Evolutionary conservation across 257 asterid species (phyloP), one percentile per base, ranked within the genome.

Genomic region (Craterostigma plantagineum): DNA sequence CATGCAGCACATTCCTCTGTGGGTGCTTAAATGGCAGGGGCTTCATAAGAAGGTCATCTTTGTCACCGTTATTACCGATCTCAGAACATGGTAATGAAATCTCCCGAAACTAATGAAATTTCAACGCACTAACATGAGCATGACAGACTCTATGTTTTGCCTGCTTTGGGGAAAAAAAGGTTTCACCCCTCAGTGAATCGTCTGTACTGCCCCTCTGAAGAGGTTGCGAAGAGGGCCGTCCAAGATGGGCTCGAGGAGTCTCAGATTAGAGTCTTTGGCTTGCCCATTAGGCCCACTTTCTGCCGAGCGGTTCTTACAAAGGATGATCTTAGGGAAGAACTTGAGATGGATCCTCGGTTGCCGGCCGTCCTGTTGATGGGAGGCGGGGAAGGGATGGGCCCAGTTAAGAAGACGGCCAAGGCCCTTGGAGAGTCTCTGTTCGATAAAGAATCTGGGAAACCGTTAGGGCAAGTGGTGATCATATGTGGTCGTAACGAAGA

Each of bases 351-450:
- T 51, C 62, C 75, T 9, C 51, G 63, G 14, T 45, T 87, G 61
- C 93, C 93, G 36, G 92, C 93, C 14, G 93, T 81, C 33, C 62
- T 87, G 60, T 66, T 87, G 45, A 87, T 87, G 97, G 97, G 97
- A 54, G 97, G 97, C 12, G 97, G 97, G 38, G 97, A 87, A 68
- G 95, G 97, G 51, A 81, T 87, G 95, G 97, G 97, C 3, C 97
- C 97, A 1, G 97, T 87, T 50, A 78, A 79, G 85, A 73, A 81
- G 58, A 87, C 95, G 1, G 97, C 95, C 0, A 75, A 70, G 69
- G 93, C 90, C 46, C 75, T 87, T 4, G 92, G 75, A 53, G 92
- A 78, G 62, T 60, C 92, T 34, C 68, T 87, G 48, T 81, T 60
- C 43, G 72, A 73, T 49, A 55, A 70, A 58, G 70, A 68, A 45